Conservation (phyloP, 2,329 filamentous ascomycete species). For the Zymoseptoria ardabiliae region DNA sequence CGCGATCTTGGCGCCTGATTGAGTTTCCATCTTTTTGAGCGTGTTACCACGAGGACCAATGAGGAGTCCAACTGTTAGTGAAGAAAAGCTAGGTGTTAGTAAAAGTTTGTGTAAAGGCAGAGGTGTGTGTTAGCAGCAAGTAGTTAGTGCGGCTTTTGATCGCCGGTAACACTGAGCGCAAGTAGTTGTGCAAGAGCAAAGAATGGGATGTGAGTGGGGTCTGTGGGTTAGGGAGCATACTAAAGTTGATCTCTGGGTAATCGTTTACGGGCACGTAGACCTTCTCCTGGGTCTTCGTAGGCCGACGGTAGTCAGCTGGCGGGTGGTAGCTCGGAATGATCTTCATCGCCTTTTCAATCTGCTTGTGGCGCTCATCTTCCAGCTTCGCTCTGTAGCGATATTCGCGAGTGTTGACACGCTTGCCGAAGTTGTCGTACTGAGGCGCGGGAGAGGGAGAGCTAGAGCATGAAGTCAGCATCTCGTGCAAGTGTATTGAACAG, state of each 20-base stretch:
- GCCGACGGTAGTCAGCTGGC: slow-evolving; percentile 94
- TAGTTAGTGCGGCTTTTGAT: slow-evolving; percentile 30
- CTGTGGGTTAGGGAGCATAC: slow-evolving; percentile 99
- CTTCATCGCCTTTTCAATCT: slow-evolving; percentile 99
- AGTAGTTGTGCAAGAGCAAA: slow-evolving; percentile 21
- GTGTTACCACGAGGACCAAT: slow-evolving; percentile 99
- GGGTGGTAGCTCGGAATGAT: slow-evolving; percentile 99
- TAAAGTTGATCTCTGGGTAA: slow-evolving; percentile 99
- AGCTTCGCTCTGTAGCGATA: slow-evolving; percentile 96
- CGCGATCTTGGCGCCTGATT: slow-evolving; percentile 96
- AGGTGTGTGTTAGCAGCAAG: slow-evolving; percentile 23
- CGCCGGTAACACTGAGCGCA: slow-evolving; percentile 24
- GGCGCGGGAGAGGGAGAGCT: slow-evolving; percentile 94
- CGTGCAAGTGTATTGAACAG: not conserved
- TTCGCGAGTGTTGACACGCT: slow-evolving; percentile 98
- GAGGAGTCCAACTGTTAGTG: slow-evolving; percentile 95
- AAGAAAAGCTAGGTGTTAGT: slow-evolving; percentile 76
- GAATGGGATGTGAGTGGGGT: slow-evolving; percentile 35
- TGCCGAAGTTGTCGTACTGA: slow-evolving; percentile 98
- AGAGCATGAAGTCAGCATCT: slow-evolving; percentile 10
- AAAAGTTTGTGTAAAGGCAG: slow-evolving; percentile 16
- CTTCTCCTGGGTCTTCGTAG: slow-evolving; percentile 99
- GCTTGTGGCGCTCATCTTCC: slow-evolving; percentile 96
- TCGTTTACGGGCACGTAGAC: slow-evolving; percentile 99
- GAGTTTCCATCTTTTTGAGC: slow-evolving; percentile 97